phyloP scores from a whole-genome alignment of 768 basidiomycete species.

The Amanita brunnescens region DNA sequence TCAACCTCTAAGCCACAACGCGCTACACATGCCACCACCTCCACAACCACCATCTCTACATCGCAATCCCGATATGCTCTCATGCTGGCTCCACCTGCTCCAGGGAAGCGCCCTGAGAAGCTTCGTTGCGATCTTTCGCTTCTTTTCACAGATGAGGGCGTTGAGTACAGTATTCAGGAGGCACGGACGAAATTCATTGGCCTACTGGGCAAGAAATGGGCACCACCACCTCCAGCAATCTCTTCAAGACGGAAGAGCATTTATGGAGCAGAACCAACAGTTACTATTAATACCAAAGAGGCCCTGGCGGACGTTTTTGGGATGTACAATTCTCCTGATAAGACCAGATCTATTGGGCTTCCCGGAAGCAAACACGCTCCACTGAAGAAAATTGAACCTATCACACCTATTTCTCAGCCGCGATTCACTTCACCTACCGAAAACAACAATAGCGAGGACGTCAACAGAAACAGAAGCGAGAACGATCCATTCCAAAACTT shows the following conservation, averaged over 20 bases:
- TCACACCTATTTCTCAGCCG: slow-evolving; percentile 35
- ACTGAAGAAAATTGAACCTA: slow-evolving; percentile 55
- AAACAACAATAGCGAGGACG: neutral
- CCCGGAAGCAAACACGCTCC: slow-evolving; percentile 71
- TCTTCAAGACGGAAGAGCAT: slow-evolving; percentile 35
- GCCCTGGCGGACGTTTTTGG: slow-evolving; percentile 91
- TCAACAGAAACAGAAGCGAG: slow-evolving; percentile 25
- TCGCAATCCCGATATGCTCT: slow-evolving; percentile 52
- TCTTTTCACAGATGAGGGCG: slow-evolving; percentile 65
- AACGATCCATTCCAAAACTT: slow-evolving; percentile 31
- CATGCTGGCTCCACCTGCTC: slow-evolving; percentile 62
- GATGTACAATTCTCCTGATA: slow-evolving; percentile 92
- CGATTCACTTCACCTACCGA: slow-evolving; percentile 16
- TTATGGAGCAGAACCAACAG: slow-evolving; percentile 60
- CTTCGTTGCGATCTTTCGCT: slow-evolving; percentile 59
- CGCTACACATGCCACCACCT: slow-evolving; percentile 19
- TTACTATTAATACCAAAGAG: slow-evolving; percentile 96
- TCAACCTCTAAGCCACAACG: slow-evolving; percentile 13
- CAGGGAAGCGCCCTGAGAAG: slow-evolving; percentile 66
- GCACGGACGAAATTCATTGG: slow-evolving; percentile 76
- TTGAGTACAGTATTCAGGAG: slow-evolving; percentile 83
- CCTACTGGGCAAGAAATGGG: slow-evolving; percentile 79
- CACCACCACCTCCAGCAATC: slow-evolving; percentile 47
- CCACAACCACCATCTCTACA: slow-evolving; percentile 27
- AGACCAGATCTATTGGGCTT: slow-evolving; percentile 44